A percentile compares a stretch with the other conserved stretches of the same genome.
Evolutionary conservation across 208 protist genomes (phyloP).

Genomic region (Tetramitus jugosus): DNA sequence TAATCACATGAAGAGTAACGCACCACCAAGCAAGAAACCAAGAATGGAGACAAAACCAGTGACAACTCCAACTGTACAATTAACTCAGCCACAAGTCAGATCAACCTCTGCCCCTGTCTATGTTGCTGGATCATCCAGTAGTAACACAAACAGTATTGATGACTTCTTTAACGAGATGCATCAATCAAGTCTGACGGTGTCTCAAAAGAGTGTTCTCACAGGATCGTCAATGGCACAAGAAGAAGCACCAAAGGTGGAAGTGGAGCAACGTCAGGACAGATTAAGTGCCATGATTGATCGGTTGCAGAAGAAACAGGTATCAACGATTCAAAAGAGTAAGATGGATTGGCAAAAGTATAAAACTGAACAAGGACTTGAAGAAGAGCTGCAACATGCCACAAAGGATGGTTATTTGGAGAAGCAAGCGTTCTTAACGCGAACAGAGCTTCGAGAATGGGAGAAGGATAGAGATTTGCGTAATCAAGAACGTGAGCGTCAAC

Average conservation of each 20-base stretch:
- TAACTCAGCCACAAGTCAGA: not conserved
- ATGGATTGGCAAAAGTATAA: conserved; percentile 14
- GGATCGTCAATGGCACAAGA: not conserved
- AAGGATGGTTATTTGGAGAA: conserved; percentile 22
- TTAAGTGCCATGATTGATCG: not conserved
- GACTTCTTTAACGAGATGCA: not conserved
- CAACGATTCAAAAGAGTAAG: conserved; percentile 2
- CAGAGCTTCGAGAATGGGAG: conserved; percentile 12
- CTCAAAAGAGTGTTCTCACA: not conserved
- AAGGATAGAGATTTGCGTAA: not conserved
- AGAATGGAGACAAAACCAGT: not conserved
- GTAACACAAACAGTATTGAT: not conserved
- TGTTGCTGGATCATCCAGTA: not conserved
- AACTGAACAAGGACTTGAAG: not conserved
- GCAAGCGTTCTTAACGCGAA: conserved; percentile 5
- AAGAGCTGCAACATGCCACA: not conserved
- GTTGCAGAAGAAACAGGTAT: not conserved
- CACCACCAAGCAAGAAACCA: too few species aligned
- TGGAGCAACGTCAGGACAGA: not conserved
- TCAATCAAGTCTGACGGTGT: not conserved
- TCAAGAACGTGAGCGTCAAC: not conserved
- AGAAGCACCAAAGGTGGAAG: not conserved
- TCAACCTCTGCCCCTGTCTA: not conserved
- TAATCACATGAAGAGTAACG: not conserved
- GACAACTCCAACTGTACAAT: not conserved